phyloP scores from a whole-genome alignment of 768 basidiomycete species.

The Phlegmacium glaucopus region DNA sequence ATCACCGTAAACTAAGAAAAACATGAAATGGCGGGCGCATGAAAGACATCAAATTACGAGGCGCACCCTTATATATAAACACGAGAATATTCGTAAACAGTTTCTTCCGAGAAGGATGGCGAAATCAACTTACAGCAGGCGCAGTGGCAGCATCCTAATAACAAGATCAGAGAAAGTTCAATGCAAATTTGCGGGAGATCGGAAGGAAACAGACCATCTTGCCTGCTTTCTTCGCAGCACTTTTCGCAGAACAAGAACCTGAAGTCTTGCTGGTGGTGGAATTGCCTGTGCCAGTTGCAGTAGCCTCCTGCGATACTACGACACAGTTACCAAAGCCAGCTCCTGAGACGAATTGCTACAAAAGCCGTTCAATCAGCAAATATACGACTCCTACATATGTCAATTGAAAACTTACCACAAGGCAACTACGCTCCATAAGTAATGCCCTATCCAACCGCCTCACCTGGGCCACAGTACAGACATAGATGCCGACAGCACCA shows the following conservation, averaged over 20 bases:
- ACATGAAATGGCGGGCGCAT: no score
- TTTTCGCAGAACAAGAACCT: constrained; percentile 15
- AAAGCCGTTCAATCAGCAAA: not conserved
- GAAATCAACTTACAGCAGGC: constrained; percentile 9
- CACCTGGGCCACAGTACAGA: no score
- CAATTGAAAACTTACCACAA: constrained; percentile 34
- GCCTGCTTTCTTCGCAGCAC: constrained; percentile 7
- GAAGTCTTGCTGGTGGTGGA: constrained; percentile 8
- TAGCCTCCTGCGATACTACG: constrained; percentile 40
- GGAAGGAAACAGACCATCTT: constrained; percentile 4
- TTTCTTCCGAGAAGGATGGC: not conserved
- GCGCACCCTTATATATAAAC: no score
- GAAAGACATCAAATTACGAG: no score
- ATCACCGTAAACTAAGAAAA: no score
- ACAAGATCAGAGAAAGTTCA: no score
- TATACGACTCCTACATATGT: not conserved
- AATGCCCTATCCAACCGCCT: no score
- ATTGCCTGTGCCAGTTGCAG: constrained; percentile 13
- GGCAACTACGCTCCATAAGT: no score
- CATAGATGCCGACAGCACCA: no score
- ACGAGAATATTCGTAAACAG: no score
- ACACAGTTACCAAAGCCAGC: constrained; percentile 55
- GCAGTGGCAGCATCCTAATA: constrained; percentile 1
- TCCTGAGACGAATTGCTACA: constrained; percentile 41
- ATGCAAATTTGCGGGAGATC: not conserved